Conservation (phyloP, 305 asterid species). For the Fraxinus greggii region DNA sequence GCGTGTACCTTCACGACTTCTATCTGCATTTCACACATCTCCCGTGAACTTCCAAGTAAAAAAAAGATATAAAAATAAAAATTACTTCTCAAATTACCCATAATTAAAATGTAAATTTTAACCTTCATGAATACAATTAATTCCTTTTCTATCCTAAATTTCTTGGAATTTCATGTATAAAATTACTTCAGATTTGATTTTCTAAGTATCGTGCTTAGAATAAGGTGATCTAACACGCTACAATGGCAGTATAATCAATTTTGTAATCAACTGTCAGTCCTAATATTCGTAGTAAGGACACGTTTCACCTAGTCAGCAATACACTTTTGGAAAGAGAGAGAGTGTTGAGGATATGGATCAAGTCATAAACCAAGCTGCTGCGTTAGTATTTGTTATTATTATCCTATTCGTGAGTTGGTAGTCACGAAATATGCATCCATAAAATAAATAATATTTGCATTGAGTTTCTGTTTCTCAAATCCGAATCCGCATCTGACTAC, state of each 20-base stretch:
- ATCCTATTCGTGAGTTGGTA: slow-evolving; percentile 8
- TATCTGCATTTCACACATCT: slow-evolving; percentile 16
- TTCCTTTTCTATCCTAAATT: neutral
- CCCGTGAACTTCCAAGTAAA: neutral
- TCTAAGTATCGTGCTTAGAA: too few species aligned
- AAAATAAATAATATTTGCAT: neutral
- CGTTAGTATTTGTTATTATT: neutral
- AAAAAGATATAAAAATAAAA: neutral
- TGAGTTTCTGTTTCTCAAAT: slow-evolving; percentile 5
- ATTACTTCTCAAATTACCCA: neutral
- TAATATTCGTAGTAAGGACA: neutral
- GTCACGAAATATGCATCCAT: neutral
- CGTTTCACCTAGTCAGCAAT: neutral
- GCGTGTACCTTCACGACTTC: neutral
- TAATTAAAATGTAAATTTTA: neutral
- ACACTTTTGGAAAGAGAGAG: slow-evolving; percentile 1
- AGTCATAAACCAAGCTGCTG: slow-evolving; percentile 19
- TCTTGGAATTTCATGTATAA: neutral
- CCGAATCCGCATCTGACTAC: slow-evolving; percentile 24
- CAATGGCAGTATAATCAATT: too few species aligned
- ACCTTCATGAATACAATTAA: neutral
- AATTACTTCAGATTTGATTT: neutral
- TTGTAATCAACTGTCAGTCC: too few species aligned
- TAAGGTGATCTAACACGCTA: too few species aligned
- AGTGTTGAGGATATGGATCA: slow-evolving; percentile 34